Evolutionary conservation across 106 monocot genomes (phyloP), one percentile per base, ranked within the genome.

Genomic region (Chionographis japonica): DNA sequence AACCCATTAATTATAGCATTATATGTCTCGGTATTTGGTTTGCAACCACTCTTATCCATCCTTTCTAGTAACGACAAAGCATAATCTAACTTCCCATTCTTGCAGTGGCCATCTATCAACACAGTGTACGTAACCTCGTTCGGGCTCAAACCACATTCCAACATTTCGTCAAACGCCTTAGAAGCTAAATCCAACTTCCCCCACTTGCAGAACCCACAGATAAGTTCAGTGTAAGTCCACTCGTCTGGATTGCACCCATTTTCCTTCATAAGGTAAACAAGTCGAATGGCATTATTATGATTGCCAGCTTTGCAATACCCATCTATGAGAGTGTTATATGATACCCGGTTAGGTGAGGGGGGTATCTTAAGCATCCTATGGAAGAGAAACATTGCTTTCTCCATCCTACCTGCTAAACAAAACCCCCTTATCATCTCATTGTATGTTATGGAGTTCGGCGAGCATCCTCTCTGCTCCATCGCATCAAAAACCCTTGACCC

Each of bases 351-450:
- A 53, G 86, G 73, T 37, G 56, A 68, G 74, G 85, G 88, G n/a
- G 81, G 83, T 52, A 41, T 8, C 56, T 76, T 83, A 16, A 85
- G 69, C 94, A 95, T 91, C 65, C 60, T 79, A 52, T 85, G 49
- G 20, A 91, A 80, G 13, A 86, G 53, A 70, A 91, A 36, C 94
- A 95, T 95, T 37, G 85, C 88, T 42, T 81, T 85, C 27, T 88
- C 74, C 16, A 81, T 35, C 35, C 61, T 68, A 52, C 77, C 83
- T n/a, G 55, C 43, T 12, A 74, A 57, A 76, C 88, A 86, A 18
- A 81, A 65, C 11, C 88, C 91, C 69, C 75, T 91, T 50, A 95
- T 79, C 65, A 91, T 87, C 67, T 81, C 79, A 84, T 95, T 95
- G 66, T 73, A 86, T 14, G 91, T 86, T 42, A 37, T 61, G 9